phyloP scores from a whole-genome alignment of 163 green algal species.

The Chlorella variabilis region DNA sequence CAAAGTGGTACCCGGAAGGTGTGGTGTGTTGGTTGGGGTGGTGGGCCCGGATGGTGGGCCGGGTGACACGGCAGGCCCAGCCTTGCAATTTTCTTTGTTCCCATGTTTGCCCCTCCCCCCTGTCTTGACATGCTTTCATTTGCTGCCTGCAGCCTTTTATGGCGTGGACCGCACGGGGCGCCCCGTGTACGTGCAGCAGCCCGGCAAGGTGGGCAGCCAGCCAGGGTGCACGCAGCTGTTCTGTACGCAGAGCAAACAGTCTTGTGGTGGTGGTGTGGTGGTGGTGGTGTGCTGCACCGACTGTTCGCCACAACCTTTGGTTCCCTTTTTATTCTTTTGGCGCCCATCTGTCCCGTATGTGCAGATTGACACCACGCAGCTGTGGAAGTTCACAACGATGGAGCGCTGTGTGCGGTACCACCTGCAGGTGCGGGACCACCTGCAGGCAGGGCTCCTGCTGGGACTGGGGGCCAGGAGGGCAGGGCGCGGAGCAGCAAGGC shows the following conservation, averaged over 20 bases:
- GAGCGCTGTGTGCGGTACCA: constrained; percentile 81
- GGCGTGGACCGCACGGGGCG: constrained; percentile 64
- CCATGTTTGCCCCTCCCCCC: neutral
- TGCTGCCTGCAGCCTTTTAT: constrained; percentile 49
- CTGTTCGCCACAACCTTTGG: too few relatives aligned
- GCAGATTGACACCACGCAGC: constrained; percentile 72
- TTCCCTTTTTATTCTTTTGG: too few relatives aligned
- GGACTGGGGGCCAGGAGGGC: too few relatives aligned
- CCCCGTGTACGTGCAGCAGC: constrained; percentile 89
- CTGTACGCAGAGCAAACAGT: neutral
- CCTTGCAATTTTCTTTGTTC: too few relatives aligned
- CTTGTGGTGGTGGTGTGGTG: neutral
- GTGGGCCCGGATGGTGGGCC: neutral
- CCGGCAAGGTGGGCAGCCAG: constrained; percentile 56
- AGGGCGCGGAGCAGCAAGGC: neutral
- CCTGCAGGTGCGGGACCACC: constrained; percentile 48
- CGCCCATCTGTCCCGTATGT: too few relatives aligned
- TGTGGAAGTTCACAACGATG: constrained; percentile 86
- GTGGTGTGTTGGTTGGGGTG: too few relatives aligned
- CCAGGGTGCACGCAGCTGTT: neutral
- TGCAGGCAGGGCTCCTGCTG: too few relatives aligned
- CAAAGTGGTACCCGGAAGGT: constrained; percentile 48
- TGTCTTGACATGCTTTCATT: too few relatives aligned
- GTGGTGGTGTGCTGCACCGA: neutral
- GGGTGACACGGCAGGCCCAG: neutral